Evolutionary conservation across 441 rosid species (phyloP).

Genomic region (Gossypium trilobum): DNA sequence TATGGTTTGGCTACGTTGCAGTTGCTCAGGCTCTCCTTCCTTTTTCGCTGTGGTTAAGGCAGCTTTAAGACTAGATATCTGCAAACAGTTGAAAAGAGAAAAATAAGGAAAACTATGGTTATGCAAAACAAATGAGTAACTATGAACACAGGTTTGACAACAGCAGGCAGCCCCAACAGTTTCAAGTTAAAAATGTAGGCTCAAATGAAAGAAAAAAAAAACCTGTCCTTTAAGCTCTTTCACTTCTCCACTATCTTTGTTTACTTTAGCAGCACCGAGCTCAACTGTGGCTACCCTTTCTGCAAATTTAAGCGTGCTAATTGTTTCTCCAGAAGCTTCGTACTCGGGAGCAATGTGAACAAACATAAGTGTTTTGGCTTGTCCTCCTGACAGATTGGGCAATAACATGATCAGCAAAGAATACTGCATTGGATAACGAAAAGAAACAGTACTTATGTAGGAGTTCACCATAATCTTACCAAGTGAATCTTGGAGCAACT

Average conservation of each 20-base stretch:
- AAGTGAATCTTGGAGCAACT: constrained; percentile 63
- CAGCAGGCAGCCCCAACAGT: background rate
- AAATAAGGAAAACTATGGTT: background rate
- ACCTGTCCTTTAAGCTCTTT: constrained; percentile 70
- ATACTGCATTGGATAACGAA: background rate
- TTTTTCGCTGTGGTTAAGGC: constrained; percentile 44
- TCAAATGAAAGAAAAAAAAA: background rate
- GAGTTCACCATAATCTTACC: constrained; percentile 29
- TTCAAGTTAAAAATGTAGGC: background rate
- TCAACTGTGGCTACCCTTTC: constrained; percentile 63
- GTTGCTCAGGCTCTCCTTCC: constrained; percentile 34
- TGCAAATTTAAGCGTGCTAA: constrained; percentile 64
- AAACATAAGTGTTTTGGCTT: constrained; percentile 73
- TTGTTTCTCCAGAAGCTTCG: constrained; percentile 53
- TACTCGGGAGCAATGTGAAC: constrained; percentile 59
- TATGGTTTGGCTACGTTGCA: constrained; percentile 21
- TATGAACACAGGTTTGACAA: background rate
- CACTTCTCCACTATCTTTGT: constrained; percentile 53
- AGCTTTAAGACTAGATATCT: constrained; percentile 53
- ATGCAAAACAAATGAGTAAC: background rate
- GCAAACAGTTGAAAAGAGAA: constrained; percentile 14
- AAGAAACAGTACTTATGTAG: background rate
- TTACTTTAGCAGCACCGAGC: constrained; percentile 64
- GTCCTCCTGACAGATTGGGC: constrained; percentile 41
- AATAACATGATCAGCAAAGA: constrained; percentile 9